Percentiles rank a stretch among this genome's conserved stretches.
These are phyloP conservation scores for Colletotrichum salicis DNA, from an alignment of 2,329 filamentous ascomycete genomes.

Conservation along the genomic window DNA sequence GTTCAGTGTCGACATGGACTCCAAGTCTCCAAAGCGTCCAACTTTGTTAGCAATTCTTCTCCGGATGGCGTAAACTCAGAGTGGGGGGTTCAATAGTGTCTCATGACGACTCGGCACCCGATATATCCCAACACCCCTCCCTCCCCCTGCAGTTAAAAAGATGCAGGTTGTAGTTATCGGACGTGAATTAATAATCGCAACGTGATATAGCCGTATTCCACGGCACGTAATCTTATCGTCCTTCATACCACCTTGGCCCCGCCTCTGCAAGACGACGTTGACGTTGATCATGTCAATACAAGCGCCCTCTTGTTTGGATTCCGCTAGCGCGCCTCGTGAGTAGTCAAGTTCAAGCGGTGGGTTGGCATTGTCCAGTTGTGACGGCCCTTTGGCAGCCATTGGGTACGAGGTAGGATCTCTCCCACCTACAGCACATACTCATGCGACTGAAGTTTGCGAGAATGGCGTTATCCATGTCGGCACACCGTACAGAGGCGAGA, in stretches of 20 bases:
- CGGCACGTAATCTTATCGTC: slow-evolving; percentile 10
- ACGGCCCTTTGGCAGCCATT: not conserved
- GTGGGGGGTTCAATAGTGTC: slow-evolving; percentile 7
- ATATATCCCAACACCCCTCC: not conserved
- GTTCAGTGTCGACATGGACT: slow-evolving; percentile 3
- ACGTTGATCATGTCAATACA: slow-evolving; percentile 13
- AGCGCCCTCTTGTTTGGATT: not conserved
- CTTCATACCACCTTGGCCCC: slow-evolving; percentile 11
- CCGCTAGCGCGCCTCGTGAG: not conserved
- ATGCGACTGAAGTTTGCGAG: not conserved
- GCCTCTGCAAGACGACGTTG: not conserved
- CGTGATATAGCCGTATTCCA: not conserved
- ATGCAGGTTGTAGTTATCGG: slow-evolving; percentile 1
- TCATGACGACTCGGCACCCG: slow-evolving; percentile 10
- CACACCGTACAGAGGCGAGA: not conserved
- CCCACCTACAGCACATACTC: not conserved
- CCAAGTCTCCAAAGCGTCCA: not conserved
- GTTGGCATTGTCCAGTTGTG: not conserved
- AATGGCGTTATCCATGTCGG: slow-evolving; percentile 19
- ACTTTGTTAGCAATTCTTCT: not conserved
- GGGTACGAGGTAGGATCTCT: not conserved
- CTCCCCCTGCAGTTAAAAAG: not conserved
- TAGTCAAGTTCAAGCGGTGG: not conserved
- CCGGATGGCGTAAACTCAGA: not conserved
- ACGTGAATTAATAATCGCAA: slow-evolving; percentile 4